A percentile compares a stretch with the other conserved stretches of the same genome.
Evolutionary conservation across 2,329 filamentous ascomycete genomes (phyloP).

Genomic region (Exophiala bonariae): DNA sequence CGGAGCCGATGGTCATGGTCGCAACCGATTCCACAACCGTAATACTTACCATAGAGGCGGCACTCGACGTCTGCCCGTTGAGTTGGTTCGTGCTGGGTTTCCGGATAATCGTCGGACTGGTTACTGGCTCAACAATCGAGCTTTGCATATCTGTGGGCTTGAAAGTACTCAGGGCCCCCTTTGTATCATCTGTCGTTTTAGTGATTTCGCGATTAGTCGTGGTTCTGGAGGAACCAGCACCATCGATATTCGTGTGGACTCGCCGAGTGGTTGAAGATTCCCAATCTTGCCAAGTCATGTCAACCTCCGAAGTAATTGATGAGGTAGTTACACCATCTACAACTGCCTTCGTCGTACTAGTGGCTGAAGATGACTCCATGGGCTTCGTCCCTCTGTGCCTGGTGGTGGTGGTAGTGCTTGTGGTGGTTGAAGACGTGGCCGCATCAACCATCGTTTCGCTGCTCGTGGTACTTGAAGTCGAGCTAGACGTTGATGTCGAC

Average conservation of each 20-base stretch:
- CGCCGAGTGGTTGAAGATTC: neutral
- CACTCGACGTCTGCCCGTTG: neutral
- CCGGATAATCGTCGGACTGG: neutral
- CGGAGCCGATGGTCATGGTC: constrained; percentile 18
- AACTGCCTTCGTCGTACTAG: constrained; percentile 5
- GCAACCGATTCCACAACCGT: constrained; percentile 14
- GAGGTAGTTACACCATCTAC: neutral
- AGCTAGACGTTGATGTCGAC: neutral
- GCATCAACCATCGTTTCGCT: neutral
- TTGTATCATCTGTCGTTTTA: too few relatives aligned
- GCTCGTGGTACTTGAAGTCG: neutral
- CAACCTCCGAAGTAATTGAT: neutral
- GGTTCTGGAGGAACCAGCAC: neutral
- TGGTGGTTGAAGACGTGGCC: neutral
- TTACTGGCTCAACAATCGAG: neutral
- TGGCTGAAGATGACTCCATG: constrained; percentile 4
- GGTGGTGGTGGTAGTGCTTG: constrained; percentile 7
- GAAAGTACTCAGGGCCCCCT: too few relatives aligned
- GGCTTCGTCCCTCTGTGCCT: neutral
- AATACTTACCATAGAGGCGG: constrained; percentile 13
- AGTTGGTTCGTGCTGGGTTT: neutral
- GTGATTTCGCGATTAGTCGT: neutral
- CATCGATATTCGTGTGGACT: too few relatives aligned
- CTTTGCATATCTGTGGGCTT: too few relatives aligned
- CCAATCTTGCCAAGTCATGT: constrained; percentile 2